A percentile compares a stretch with the other conserved stretches of the same genome.
Conservation (phyloP, 345 rosid genomes). For the Linum lewisii region DNA sequence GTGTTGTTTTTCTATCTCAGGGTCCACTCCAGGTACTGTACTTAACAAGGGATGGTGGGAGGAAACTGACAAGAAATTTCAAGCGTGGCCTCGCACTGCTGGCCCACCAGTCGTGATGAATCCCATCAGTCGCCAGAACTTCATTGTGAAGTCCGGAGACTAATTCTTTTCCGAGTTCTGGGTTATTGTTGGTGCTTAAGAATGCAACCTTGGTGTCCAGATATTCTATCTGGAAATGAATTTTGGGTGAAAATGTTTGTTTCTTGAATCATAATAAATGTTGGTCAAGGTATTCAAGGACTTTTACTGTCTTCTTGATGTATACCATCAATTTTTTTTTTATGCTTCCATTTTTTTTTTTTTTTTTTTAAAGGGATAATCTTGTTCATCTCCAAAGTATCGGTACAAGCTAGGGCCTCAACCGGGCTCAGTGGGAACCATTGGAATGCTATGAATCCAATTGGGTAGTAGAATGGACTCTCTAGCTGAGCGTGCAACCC, state of each 20-base stretch:
- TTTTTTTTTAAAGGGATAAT: too few relatives aligned
- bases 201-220: neutral
- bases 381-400: too few relatives aligned
- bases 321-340: too few relatives aligned
- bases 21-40: slow-evolving; percentile 67
- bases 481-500: too few relatives aligned
- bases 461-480: too few relatives aligned
- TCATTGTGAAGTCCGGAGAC: slow-evolving; percentile 50
- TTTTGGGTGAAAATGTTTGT: neutral
- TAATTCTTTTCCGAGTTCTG: neutral
- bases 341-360: too few relatives aligned
- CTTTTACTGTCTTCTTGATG: neutral
- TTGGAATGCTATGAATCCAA: too few relatives aligned
- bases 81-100: slow-evolving; percentile 92
- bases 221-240: neutral
- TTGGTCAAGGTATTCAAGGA: neutral
- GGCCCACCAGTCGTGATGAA: slow-evolving; percentile 95
- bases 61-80: slow-evolving; percentile 84
- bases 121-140: slow-evolving; percentile 86
- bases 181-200: neutral
- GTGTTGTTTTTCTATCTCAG: slow-evolving; percentile 21
- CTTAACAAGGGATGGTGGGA: slow-evolving; percentile 69
- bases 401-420: too few relatives aligned
- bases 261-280: neutral
- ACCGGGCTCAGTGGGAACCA: too few relatives aligned